These are phyloP conservation scores for Lactifluus subvellereus DNA, from an alignment of 768 basidiomycete genomes.

Conservation along the genomic window DNA sequence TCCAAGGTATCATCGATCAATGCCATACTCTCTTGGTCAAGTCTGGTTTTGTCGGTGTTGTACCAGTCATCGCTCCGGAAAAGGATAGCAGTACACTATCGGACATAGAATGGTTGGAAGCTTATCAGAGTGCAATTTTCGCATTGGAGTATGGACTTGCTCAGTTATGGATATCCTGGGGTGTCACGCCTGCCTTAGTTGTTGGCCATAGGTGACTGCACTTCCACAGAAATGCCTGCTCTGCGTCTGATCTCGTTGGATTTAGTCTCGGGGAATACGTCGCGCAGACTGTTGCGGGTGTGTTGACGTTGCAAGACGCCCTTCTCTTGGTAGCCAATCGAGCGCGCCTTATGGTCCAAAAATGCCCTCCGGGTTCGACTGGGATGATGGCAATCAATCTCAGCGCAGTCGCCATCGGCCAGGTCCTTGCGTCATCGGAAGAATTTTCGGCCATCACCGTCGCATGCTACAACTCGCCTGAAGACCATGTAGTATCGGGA, in stretches of 20 bases:
- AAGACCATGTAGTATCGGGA: constrained; percentile 57
- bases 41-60: constrained; percentile 47
- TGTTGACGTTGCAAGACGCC: constrained; percentile 51
- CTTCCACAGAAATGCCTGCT: not conserved
- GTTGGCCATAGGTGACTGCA: constrained; percentile 63
- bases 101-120: constrained; percentile 38
- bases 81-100: constrained; percentile 26
- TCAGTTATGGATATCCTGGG: constrained; percentile 64
- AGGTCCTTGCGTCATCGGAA: constrained; percentile 32
- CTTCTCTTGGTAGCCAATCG: constrained; percentile 53
- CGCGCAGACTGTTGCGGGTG: constrained; percentile 57
- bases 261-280: constrained; percentile 70
- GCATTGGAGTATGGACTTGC: constrained; percentile 59
- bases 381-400: constrained; percentile 60
- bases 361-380: constrained; percentile 40
- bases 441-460: constrained; percentile 39
- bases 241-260: constrained; percentile 2
- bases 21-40: constrained; percentile 48
- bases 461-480: constrained; percentile 56
- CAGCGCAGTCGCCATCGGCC: constrained; percentile 32
- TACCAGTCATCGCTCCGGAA: constrained; percentile 32
- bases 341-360: constrained; percentile 48
- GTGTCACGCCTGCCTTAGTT: constrained; percentile 52
- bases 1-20: constrained; percentile 48
- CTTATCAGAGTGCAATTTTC: constrained; percentile 50